These are phyloP conservation scores for Alternaria arborescens DNA, from an alignment of 2,329 filamentous ascomycete genomes.

Conservation along the genomic window DNA sequence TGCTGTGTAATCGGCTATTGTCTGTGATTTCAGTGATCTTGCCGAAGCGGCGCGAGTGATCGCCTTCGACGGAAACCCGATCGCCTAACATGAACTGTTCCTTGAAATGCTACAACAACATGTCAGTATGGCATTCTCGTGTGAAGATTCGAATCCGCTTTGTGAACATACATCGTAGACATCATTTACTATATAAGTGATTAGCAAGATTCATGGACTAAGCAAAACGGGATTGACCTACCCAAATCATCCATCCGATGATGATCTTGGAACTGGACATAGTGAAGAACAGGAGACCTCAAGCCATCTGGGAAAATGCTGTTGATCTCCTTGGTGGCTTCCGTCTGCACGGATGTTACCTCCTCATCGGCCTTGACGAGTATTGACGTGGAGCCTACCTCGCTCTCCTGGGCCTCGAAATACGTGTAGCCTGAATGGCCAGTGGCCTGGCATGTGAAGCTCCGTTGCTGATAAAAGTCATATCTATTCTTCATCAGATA, in stretches of 20 bases:
- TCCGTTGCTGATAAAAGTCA: constrained; percentile 92
- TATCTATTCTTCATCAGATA: constrained; percentile 63
- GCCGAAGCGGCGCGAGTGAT: constrained; percentile 39
- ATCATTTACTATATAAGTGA: constrained; percentile 9
- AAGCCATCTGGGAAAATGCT: constrained; percentile 89
- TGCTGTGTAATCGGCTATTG: constrained; percentile 39
- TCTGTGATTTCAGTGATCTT: constrained; percentile 44
- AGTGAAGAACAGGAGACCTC: constrained; percentile 87
- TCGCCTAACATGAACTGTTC: constrained; percentile 46
- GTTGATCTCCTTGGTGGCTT: constrained; percentile 86
- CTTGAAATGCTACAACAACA: constrained; percentile 40
- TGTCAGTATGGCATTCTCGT: constrained; percentile 13
- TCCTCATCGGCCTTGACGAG: constrained; percentile 35
- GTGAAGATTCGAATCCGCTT: neutral
- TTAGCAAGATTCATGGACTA: constrained; percentile 48
- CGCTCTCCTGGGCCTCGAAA: constrained; percentile 90
- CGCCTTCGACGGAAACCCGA: constrained; percentile 45
- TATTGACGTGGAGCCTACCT: constrained; percentile 67
- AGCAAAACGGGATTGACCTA: constrained; percentile 45
- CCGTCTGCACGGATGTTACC: constrained; percentile 52
- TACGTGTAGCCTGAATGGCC: constrained; percentile 91
- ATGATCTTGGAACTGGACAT: constrained; percentile 86
- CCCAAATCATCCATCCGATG: constrained; percentile 81
- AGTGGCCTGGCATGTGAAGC: constrained; percentile 95
- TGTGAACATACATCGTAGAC: constrained; percentile 16